Conservation (phyloP, 2,329 filamentous ascomycete species). For the Botryosphaeria dothidea region DNA sequence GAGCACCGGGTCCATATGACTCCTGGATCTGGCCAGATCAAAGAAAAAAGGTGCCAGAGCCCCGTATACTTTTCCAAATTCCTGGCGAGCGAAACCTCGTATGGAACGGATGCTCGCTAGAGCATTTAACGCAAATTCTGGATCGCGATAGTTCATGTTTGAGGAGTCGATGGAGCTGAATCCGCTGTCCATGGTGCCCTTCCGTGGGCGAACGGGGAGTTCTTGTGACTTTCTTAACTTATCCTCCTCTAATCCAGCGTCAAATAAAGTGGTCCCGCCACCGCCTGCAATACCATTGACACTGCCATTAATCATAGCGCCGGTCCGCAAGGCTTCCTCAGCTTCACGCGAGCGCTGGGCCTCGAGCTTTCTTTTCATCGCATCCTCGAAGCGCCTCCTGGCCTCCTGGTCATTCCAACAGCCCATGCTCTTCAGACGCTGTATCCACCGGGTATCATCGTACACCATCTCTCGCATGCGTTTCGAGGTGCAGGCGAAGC, state of each 20-base stretch:
- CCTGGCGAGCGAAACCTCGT: slow-evolving; percentile 79
- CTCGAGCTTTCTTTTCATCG: slow-evolving; percentile 58
- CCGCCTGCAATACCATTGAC: slow-evolving; percentile 40
- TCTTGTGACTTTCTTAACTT: slow-evolving; percentile 46
- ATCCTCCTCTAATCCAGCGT: slow-evolving; percentile 69
- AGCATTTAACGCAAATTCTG: slow-evolving; percentile 66
- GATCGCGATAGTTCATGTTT: slow-evolving; percentile 48
- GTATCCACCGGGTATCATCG: slow-evolving; percentile 94
- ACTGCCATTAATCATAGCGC: slow-evolving; percentile 33
- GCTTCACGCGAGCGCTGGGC: slow-evolving; percentile 47
- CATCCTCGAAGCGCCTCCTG: slow-evolving; percentile 75
- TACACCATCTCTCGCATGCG: slow-evolving; percentile 98
- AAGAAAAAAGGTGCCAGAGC: slow-evolving; percentile 85
- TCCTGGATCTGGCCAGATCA: slow-evolving; percentile 72
- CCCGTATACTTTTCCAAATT: slow-evolving; percentile 90
- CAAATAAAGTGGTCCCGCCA: slow-evolving; percentile 63
- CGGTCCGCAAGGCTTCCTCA: slow-evolving; percentile 41
- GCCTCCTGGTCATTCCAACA: slow-evolving; percentile 92
- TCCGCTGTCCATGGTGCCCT: slow-evolving; percentile 60
- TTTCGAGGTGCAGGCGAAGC: slow-evolving; percentile 79
- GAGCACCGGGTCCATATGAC: slow-evolving; percentile 75
- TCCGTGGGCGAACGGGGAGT: slow-evolving; percentile 23
- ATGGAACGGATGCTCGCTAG: slow-evolving; percentile 74
- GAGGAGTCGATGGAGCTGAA: slow-evolving; percentile 68
- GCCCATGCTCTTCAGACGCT: slow-evolving; percentile 80